These are phyloP conservation scores for Amaranthus hypochondriacus DNA, from an alignment of 148 eudicot genomes.

Conservation along the genomic window DNA sequence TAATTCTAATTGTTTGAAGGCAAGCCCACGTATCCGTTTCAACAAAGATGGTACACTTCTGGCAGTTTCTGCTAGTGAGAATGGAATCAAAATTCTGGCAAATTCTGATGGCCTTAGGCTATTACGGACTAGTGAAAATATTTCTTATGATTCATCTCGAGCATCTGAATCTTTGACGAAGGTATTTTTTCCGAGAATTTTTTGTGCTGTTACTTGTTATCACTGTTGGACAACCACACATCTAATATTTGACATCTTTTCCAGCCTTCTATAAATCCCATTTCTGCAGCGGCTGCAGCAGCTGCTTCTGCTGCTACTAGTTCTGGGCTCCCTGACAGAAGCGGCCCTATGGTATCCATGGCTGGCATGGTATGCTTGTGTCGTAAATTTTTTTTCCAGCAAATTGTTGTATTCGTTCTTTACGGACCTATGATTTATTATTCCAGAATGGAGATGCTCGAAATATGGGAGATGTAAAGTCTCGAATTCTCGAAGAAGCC, in stretches of 20 bases:
- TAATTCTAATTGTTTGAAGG: constrained; percentile 36
- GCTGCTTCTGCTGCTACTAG: constrained; percentile 47
- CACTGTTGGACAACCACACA: neutral
- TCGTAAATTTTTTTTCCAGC: neutral
- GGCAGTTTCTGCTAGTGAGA: constrained; percentile 78
- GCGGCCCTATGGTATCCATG: constrained; percentile 43
- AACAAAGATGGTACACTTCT: constrained; percentile 81
- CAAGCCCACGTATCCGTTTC: constrained; percentile 83
- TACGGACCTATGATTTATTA: constrained; percentile 13
- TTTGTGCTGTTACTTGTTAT: constrained; percentile 1
- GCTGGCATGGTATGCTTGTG: constrained; percentile 49
- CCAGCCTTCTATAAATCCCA: constrained; percentile 59
- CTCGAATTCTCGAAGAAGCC: constrained; percentile 50
- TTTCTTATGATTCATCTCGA: constrained; percentile 54
- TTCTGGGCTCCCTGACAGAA: constrained; percentile 57
- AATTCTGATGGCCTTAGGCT: constrained; percentile 60
- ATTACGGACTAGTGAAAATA: constrained; percentile 53
- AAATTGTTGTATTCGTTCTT: neutral
- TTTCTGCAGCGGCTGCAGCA: constrained; percentile 46
- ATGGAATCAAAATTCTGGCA: constrained; percentile 75
- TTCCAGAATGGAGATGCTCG: constrained; percentile 69
- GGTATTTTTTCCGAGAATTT: constrained; percentile 30
- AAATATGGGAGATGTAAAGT: constrained; percentile 52
- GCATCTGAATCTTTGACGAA: constrained; percentile 57
- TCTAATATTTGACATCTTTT: constrained; percentile 19